Evolutionary conservation across 2,329 filamentous ascomycete genomes (phyloP), one percentile per base, ranked within the genome.

Genomic region (Phialophora tarda): DNA sequence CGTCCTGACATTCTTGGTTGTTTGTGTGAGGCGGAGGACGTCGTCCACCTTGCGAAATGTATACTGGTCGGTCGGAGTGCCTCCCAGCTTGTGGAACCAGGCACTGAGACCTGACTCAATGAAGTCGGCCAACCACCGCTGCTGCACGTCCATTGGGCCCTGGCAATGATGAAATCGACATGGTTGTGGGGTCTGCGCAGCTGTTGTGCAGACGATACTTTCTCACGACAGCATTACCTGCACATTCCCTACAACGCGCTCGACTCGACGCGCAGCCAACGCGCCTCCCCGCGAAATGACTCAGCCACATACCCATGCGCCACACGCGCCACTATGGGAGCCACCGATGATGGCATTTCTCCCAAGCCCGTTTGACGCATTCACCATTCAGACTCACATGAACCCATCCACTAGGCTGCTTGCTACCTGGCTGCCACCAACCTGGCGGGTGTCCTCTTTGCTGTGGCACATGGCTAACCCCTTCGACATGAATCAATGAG

Each of bases 51-150:
- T 57, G 28, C 58, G 32, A 28, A 51, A 59, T 12, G 24, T 28
- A 32, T 56, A 64, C 17, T 60, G 24, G 41, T 41, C 24, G n/a
- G 28, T 23, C 38, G 17, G 44, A 10, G 38, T 32, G 28, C 57
- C 57, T 34, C 30, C 26, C 24, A 59, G 24, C 30, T 48, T 47
- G 17, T 47, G 24, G 21, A 64, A 55, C 50, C 54, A 67, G 34
- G 51, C 62, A 30, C 17, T 28, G 21, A 67, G 12, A 30, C 53
- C 48, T 14, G 53, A 50, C 24, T 23, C 34, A 55, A 67, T 57
- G 47, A 64, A 64, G 6, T 51, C 53, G 28, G 30, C 62, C 62
- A 67, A 47, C 65, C 65, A 67, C 55, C 62, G 57, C 51, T 64
- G 34, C 30, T 64, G 57, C 38, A 23, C 3, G 23, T 60, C 65